These are phyloP conservation scores for Ustilago loliicola DNA, from an alignment of 1,284 basidiomycete species.

Conservation along the genomic window DNA sequence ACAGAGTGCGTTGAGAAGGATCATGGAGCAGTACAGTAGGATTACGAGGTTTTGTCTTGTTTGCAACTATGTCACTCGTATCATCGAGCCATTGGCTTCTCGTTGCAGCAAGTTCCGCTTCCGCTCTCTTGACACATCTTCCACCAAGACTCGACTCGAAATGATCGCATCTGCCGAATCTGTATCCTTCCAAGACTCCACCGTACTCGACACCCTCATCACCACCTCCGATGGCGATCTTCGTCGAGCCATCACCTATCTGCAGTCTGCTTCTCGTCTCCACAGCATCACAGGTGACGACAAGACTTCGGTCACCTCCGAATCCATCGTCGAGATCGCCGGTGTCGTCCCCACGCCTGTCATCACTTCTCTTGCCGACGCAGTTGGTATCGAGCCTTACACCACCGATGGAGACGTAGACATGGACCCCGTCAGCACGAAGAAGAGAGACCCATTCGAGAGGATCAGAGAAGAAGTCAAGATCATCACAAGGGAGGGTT, in stretches of 20 bases:
- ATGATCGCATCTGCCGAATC: slow-evolving; percentile 80
- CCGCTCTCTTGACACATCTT: slow-evolving; percentile 85
- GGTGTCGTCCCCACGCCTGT: slow-evolving; percentile 88
- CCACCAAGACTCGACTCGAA: slow-evolving; percentile 81
- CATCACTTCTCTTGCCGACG: slow-evolving; percentile 79
- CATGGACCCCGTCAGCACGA: slow-evolving; percentile 74
- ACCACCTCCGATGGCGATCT: slow-evolving; percentile 89
- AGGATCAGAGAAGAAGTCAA: slow-evolving; percentile 81
- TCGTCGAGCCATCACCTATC: slow-evolving; percentile 96
- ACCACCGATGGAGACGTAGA: slow-evolving; percentile 71
- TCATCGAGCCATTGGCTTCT: slow-evolving; percentile 98
- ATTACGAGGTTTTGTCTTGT: slow-evolving; percentile 98
- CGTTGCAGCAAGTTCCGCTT: slow-evolving; percentile 99
- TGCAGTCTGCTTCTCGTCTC: slow-evolving; percentile 93
- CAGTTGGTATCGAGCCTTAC: slow-evolving; percentile 78
- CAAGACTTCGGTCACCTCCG: slow-evolving; percentile 39
- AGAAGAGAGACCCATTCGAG: slow-evolving; percentile 76
- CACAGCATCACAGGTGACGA: slow-evolving; percentile 46
- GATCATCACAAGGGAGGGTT: slow-evolving; percentile 85
- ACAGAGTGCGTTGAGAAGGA: slow-evolving; percentile 91
- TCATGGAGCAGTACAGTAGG: slow-evolving; percentile 97
- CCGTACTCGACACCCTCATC: slow-evolving; percentile 78
- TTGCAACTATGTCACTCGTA: slow-evolving; percentile 97
- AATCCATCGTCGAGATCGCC: slow-evolving; percentile 90
- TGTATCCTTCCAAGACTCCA: slow-evolving; percentile 70